Evolutionary conservation across 352 stramenopile genomes (phyloP).

Genomic region (Phytophthora fragariae): DNA sequence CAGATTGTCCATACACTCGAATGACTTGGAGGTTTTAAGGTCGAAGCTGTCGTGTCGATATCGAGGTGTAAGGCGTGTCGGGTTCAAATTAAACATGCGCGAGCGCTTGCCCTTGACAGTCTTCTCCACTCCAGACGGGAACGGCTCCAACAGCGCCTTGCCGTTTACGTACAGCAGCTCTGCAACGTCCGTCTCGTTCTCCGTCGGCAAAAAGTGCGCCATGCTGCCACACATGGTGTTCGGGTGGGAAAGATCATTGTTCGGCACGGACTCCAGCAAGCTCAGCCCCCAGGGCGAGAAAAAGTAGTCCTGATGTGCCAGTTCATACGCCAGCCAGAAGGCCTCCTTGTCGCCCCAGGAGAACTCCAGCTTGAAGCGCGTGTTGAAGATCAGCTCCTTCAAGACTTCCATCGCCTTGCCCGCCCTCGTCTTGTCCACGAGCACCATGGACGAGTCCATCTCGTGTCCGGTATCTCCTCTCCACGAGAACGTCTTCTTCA

Average conservation of each 20-base stretch:
- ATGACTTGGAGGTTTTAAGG: constrained; percentile 32
- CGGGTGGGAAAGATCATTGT: constrained; percentile 41
- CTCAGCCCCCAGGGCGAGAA: constrained; percentile 59
- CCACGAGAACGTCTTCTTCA: constrained; percentile 52
- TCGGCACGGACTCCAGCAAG: constrained; percentile 46
- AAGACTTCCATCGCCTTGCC: constrained; percentile 55
- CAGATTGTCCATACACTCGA: constrained; percentile 60
- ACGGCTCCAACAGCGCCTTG: constrained; percentile 47
- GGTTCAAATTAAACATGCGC: constrained; percentile 53
- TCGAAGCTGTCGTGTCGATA: constrained; percentile 40
- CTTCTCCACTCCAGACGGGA: constrained; percentile 42
- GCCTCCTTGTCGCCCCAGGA: constrained; percentile 64
- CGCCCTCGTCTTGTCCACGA: constrained; percentile 49
- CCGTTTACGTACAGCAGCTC: constrained; percentile 46
- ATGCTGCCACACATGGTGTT: constrained; percentile 55
- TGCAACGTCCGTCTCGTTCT: constrained; percentile 23
- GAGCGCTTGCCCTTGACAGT: constrained; percentile 42
- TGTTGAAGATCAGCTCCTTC: constrained; percentile 49
- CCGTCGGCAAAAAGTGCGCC: constrained; percentile 50
- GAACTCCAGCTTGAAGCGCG: constrained; percentile 51
- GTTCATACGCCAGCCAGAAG: constrained; percentile 63
- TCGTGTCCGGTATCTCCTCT: constrained; percentile 51
- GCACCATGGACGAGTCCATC: constrained; percentile 69
- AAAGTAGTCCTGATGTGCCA: constrained; percentile 60
- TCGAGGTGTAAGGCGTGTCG: constrained; percentile 46